Evolutionary conservation across 2,329 filamentous ascomycete genomes (phyloP), one percentile per base, ranked within the genome.

Genomic region (Chrysoporthe deuterocubensis): DNA sequence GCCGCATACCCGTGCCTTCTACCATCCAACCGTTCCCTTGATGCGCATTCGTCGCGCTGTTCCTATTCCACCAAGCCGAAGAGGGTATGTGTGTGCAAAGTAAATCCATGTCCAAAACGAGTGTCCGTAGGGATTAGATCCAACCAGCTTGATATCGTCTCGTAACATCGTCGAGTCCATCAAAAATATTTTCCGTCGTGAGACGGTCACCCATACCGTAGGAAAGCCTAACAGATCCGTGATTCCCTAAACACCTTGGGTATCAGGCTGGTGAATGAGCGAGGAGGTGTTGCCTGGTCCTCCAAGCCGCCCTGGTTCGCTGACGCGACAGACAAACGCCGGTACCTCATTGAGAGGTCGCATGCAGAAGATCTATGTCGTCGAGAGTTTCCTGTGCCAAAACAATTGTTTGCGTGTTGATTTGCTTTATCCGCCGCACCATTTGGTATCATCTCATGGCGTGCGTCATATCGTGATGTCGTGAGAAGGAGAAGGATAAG

Each of bases 401-500:
- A 54, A 52, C 60, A 50, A 21, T 11, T 60, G 18, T 61, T 69
- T 43, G 61, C 61, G 57, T 67, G 57, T 67, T 21, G 65, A 64
- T 56, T 67, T 58, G 60, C 52, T 42, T 43, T 58, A 9, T 7
- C 48, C 48, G 48, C 42, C 48, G 43, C 40, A 44, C 21, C n/a
- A 57, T n/a, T 42, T 60, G 34, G 26, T 62, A 64, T 68, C 65
- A 65, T 32, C 32, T 34, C 62, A n/a, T 64, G 48, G 62, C 50
- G 34, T 56, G 32, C 48, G 50, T 62, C 4, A 46, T 43, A 34
- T 57, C 61, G 60, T 66, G 50, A 64, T 61, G 59, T 64, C 67
- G 62, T 71, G 65, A 68, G 40, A 32, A 34, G 21, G 50, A 54
- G 67, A 63, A 68, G 62, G 44, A 67, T 48, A 21, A 58, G 57